Evolutionary conservation across 306 rosid species (phyloP), one percentile per base, ranked within the genome.

Genomic region (Vicia villosa): DNA sequence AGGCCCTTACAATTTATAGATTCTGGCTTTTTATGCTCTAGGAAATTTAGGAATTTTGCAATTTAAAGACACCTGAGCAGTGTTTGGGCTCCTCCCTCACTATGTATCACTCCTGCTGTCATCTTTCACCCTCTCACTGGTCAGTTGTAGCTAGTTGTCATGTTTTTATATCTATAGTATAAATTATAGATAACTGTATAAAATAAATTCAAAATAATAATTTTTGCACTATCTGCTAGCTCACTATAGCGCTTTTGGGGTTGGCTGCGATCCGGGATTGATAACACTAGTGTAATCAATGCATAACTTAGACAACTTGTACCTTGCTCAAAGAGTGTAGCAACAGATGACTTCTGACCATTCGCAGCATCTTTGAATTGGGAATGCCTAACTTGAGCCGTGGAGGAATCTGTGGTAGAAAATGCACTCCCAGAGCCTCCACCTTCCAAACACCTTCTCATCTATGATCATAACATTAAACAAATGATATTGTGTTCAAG

Each of bases 281-380:
- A 56, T 14, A 14, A 14, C 19, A 26, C 37, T 26, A 6, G 38
- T 24, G 37, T 26, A 56, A 55, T 55, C 69, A 60, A 61, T 69
- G 50, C 56, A 70, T 65, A 76, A 62, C 21, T 26, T 12, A 19
- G 54, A 51, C 41, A 49, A 76, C 52, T 49, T 19, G 59, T 70
- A 91, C 97, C 99, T 87, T 95, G 91, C 75, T 91, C 99, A 82
- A 91, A 95, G 70, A 91, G 96, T 26, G 86, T 77, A 50, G 95
- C 79, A 67, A 84, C 83, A 14, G 91, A 78, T 80, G 95, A 83
- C 76, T 82, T 86, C 41, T 79, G 96, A 66, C 87, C 87, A 80
- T 85, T 83, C 19, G 75, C 87, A 46, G 70, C 16, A 52, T 89
- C 92, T 81, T 79, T 89, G 70, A 77, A 79, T 69, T 86, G 89